Evolutionary conservation across 495 filamentous ascomycete genomes (phyloP).

Genomic region (Letharia lupina): DNA sequence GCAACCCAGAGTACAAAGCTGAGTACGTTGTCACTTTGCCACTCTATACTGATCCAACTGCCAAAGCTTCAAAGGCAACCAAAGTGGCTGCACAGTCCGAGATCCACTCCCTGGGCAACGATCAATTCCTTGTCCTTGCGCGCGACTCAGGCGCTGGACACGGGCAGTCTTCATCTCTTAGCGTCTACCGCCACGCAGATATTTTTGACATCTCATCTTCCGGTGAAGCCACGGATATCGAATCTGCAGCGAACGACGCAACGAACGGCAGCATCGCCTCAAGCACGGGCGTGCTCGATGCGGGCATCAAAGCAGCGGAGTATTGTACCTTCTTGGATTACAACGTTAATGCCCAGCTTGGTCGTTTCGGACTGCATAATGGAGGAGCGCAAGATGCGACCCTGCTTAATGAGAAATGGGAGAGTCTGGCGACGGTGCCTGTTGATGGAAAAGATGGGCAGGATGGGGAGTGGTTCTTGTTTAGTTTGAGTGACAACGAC

Average conservation of each 20-base stretch:
- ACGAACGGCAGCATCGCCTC: slow-evolving; percentile 43
- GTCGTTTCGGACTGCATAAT: slow-evolving; percentile 62
- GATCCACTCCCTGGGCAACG: slow-evolving; percentile 55
- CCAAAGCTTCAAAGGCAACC: slow-evolving; percentile 26
- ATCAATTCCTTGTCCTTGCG: slow-evolving; percentile 60
- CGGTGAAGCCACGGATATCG: slow-evolving; percentile 54
- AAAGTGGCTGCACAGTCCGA: slow-evolving; percentile 64
- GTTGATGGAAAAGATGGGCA: slow-evolving; percentile 40
- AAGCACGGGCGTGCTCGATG: slow-evolving; percentile 46
- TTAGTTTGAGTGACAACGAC: slow-evolving; percentile 68
- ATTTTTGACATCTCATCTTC: slow-evolving; percentile 54
- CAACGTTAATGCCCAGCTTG: slow-evolving; percentile 61
- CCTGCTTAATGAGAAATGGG: slow-evolving; percentile 78
- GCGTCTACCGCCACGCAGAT: slow-evolving; percentile 65
- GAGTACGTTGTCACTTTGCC: slow-evolving; percentile 67
- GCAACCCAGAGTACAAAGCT: slow-evolving; percentile 37
- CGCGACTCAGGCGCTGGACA: slow-evolving; percentile 57
- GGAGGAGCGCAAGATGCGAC: slow-evolving; percentile 47
- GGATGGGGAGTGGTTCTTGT: slow-evolving; percentile 55
- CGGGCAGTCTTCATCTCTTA: slow-evolving; percentile 44
- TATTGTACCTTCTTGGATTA: slow-evolving; percentile 68
- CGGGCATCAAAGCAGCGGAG: slow-evolving; percentile 49
- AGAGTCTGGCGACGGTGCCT: slow-evolving; percentile 58
- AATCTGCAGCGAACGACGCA: slow-evolving; percentile 42
- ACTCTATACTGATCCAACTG: slow-evolving; percentile 41